Conservation (phyloP, 2,329 filamentous ascomycete genomes). For the Aspergillus pseudoterreus region DNA sequence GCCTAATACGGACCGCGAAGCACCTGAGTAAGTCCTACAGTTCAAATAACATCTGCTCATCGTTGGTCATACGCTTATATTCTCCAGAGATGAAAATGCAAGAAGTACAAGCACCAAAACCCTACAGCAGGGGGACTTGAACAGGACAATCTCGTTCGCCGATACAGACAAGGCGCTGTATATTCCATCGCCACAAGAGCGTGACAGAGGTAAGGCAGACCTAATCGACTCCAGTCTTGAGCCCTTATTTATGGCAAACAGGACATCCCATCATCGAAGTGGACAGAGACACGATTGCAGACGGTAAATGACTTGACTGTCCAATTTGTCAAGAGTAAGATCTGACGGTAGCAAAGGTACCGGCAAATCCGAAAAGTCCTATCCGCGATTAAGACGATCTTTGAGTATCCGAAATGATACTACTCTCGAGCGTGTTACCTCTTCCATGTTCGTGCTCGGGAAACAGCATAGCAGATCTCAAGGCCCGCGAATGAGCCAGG, state of each 20-base stretch:
- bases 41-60: too few species aligned
- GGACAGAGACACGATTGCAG: slow-evolving; percentile 13
- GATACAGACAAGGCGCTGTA: slow-evolving; percentile 21
- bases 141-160: slow-evolving; percentile 9
- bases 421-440: slow-evolving; percentile 8
- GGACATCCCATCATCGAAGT: slow-evolving; percentile 24
- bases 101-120: background rate
- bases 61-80: background rate
- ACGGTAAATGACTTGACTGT: slow-evolving; percentile 5
- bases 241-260: slow-evolving; percentile 8
- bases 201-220: slow-evolving; percentile 16
- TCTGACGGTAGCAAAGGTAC: slow-evolving; percentile 10
- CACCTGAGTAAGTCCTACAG: too few species aligned
- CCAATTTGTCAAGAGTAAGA: background rate
- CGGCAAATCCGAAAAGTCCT: background rate
- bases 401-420: background rate
- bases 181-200: slow-evolving; percentile 22
- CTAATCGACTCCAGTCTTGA: background rate
- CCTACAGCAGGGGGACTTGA: background rate
- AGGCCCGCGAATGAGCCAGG: slow-evolving; percentile 12
- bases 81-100: background rate
- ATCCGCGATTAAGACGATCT: background rate
- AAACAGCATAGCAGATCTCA: slow-evolving; percentile 7
- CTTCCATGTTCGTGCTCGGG: slow-evolving; percentile 10
- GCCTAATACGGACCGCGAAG: too few species aligned